Percentiles rank a stretch among this genome's conserved stretches.
phyloP scores from a whole-genome alignment of 1,284 basidiomycete species.

The Moesziomyces antarcticus region DNA sequence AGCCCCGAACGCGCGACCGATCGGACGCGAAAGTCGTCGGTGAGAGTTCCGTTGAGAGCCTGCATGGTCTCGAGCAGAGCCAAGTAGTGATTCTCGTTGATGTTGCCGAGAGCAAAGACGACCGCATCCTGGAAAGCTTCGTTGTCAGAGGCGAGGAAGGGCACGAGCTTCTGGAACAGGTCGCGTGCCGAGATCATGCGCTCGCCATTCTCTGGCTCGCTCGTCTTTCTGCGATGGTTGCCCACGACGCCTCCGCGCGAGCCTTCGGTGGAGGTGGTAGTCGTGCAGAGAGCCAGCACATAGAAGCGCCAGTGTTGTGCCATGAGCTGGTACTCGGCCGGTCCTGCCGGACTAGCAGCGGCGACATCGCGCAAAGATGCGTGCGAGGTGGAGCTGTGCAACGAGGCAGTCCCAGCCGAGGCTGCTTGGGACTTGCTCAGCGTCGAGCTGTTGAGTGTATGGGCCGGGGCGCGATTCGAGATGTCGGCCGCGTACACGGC shows the following conservation, averaged over 20 bases:
- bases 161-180: constrained; percentile 85
- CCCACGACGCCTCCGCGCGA: constrained; percentile 72
- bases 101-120: constrained; percentile 86
- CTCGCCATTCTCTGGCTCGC: constrained; percentile 74
- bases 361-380: constrained; percentile 46
- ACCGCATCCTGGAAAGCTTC: constrained; percentile 84
- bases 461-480: constrained; percentile 36
- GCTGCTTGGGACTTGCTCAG: constrained; percentile 41
- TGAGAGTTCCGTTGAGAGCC: constrained; percentile 81
- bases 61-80: constrained; percentile 86
- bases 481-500: constrained; percentile 67
- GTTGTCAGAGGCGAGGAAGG: constrained; percentile 87
- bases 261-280: constrained; percentile 69
- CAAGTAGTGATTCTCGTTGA: constrained; percentile 80
- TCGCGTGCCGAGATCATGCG: constrained; percentile 78
- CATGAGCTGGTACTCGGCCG: constrained; percentile 74
- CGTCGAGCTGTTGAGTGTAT: constrained; percentile 23
- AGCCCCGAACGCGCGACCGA: constrained; percentile 41
- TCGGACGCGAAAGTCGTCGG: constrained; percentile 76
- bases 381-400: constrained; percentile 34
- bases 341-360: constrained; percentile 50
- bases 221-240: constrained; percentile 79
- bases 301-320: constrained; percentile 90
- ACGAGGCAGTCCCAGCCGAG: constrained; percentile 22
- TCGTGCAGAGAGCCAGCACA: constrained; percentile 83